phyloP scores from a whole-genome alignment of 768 basidiomycete genomes.

The Calocybe gangraenosa region DNA sequence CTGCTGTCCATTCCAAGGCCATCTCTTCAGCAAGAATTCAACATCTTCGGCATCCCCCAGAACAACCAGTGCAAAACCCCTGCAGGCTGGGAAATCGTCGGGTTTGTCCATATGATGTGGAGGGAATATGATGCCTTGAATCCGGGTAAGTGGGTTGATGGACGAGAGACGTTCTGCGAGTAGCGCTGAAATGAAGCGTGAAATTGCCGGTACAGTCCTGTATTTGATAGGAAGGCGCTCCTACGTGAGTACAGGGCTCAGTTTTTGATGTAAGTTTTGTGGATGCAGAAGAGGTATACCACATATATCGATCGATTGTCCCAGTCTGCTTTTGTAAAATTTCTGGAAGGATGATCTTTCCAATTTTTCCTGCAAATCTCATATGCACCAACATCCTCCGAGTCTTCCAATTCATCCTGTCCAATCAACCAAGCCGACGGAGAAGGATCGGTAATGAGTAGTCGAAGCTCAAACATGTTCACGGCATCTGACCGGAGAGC shows the following conservation, averaged over 20 bases:
- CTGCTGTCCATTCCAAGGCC: constrained; percentile 54
- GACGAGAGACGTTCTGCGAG: constrained; percentile 18
- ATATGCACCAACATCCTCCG: constrained; percentile 47
- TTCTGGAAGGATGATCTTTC: constrained; percentile 21
- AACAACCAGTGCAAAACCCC: constrained; percentile 73
- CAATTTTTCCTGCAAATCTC: constrained; percentile 58
- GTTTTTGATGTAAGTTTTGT: too few species aligned
- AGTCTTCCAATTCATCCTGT: not conserved
- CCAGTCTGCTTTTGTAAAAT: constrained; percentile 46
- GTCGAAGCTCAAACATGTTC: constrained; percentile 53
- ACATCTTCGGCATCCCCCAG: constrained; percentile 38
- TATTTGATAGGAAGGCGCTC: constrained; percentile 63
- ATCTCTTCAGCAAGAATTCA: constrained; percentile 39
- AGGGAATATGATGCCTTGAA: constrained; percentile 57
- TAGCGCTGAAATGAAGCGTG: constrained; percentile 38
- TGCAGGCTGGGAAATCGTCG: constrained; percentile 52
- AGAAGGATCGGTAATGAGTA: constrained; percentile 47
- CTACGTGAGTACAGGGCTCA: constrained; percentile 28
- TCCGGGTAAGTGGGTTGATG: constrained; percentile 12
- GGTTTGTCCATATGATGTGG: constrained; percentile 61
- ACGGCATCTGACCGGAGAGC: constrained; percentile 49
- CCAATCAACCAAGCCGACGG: constrained; percentile 29
- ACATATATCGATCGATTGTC: constrained; percentile 62
- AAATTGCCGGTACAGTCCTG: constrained; percentile 47
- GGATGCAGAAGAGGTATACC: constrained; percentile 34